Percentiles rank a stretch among this genome's conserved stretches.
Conservation (phyloP, 2,329 filamentous ascomycete species). For the Claviceps humidiphila region DNA sequence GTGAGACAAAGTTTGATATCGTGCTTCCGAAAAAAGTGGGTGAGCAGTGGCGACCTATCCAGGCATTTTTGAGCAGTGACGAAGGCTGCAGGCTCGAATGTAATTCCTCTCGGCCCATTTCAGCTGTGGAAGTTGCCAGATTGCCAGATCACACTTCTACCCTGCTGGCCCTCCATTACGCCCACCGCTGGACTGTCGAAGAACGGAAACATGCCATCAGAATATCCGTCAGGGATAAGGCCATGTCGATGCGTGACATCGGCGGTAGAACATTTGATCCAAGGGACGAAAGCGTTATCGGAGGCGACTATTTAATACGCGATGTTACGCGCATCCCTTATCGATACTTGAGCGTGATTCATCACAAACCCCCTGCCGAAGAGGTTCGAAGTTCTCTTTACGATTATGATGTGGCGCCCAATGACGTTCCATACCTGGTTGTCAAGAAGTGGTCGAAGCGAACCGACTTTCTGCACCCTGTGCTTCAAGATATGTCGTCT, state of each 20-base stretch:
- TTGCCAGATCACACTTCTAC: conserved; percentile 29
- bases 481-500: conserved; percentile 6
- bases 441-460: conserved; percentile 39
- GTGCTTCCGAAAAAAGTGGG: conserved; percentile 28
- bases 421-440: conserved; percentile 35
- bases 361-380: conserved; percentile 28
- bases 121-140: conserved; percentile 7
- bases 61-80: conserved; percentile 25
- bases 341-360: conserved; percentile 27
- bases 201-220: conserved; percentile 30
- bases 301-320: conserved; percentile 25
- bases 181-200: conserved; percentile 30
- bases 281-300: conserved; percentile 10
- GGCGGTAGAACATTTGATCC: conserved; percentile 16
- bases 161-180: conserved; percentile 34
- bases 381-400: conserved; percentile 24
- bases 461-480: conserved; percentile 43
- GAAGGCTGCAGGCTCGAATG: conserved; percentile 22
- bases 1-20: conserved; percentile 24
- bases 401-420: conserved; percentile 25
- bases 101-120: conserved; percentile 8
- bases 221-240: conserved; percentile 17
- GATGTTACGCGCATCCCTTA: conserved; percentile 23
- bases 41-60: conserved; percentile 22
- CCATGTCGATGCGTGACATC: conserved; percentile 19